Evolutionary conservation across 2,329 filamentous ascomycete species (phyloP).

Genomic region (Fusarium poae): DNA sequence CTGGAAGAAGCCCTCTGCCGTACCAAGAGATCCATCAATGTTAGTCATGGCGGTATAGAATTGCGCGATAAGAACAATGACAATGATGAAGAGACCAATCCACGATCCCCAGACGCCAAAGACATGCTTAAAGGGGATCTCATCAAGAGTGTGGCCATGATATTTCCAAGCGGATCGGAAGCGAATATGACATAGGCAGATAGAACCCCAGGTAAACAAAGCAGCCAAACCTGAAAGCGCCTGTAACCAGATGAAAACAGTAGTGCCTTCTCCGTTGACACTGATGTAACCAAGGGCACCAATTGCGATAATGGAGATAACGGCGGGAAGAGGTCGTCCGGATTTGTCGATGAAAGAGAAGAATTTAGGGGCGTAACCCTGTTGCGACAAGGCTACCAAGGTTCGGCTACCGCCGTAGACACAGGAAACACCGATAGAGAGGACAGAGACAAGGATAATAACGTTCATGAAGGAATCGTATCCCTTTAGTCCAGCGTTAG

Average conservation of each 20-base stretch:
- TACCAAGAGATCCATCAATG: slow-evolving; percentile 47
- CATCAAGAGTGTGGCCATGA: slow-evolving; percentile 72
- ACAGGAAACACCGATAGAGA: slow-evolving; percentile 70
- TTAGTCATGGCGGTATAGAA: slow-evolving; percentile 63
- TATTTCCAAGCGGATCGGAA: slow-evolving; percentile 74
- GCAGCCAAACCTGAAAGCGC: slow-evolving; percentile 74
- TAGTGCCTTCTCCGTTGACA: slow-evolving; percentile 59
- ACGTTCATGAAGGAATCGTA: slow-evolving; percentile 71
- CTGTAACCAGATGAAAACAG: slow-evolving; percentile 75
- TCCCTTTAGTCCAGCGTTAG: slow-evolving; percentile 64
- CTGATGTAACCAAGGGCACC: slow-evolving; percentile 65
- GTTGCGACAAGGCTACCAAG: slow-evolving; percentile 69
- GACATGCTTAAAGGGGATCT: slow-evolving; percentile 74
- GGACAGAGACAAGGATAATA: slow-evolving; percentile 69
- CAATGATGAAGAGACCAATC: slow-evolving; percentile 70
- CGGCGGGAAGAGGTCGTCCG: slow-evolving; percentile 67
- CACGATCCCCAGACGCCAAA: slow-evolving; percentile 74
- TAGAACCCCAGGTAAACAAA: slow-evolving; percentile 77
- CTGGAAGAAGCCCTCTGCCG: slow-evolving; percentile 64
- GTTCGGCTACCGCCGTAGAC: slow-evolving; percentile 72
- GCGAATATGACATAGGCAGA: slow-evolving; percentile 76
- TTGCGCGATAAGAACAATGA: slow-evolving; percentile 69
- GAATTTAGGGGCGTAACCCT: slow-evolving; percentile 69
- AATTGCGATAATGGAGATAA: slow-evolving; percentile 61
- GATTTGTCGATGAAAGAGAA: slow-evolving; percentile 70